Evolutionary conservation across 169 alveolate species (phyloP).

Genomic region (Cryptosporidium parvum): DNA sequence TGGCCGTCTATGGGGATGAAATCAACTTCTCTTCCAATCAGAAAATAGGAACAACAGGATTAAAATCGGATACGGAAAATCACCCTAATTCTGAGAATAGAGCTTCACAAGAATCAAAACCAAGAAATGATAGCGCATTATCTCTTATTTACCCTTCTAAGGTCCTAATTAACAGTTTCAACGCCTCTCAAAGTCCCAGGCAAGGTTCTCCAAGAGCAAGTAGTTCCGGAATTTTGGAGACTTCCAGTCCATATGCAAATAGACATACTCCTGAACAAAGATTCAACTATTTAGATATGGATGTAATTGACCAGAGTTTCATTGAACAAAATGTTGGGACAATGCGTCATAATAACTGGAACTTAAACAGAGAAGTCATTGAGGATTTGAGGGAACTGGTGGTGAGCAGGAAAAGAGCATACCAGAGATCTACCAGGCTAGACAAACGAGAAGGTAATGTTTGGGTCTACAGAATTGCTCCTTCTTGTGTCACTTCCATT

Average conservation of each 20-base stretch:
- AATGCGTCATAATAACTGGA: conserved; percentile 87
- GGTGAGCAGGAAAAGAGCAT: conserved; percentile 86
- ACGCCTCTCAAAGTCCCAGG: conserved; percentile 16
- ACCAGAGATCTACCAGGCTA: conserved; percentile 83
- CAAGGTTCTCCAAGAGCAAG: conserved; percentile 54
- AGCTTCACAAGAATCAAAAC: not conserved
- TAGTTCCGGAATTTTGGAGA: conserved; percentile 46
- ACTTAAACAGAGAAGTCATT: conserved; percentile 88
- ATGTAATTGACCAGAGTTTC: conserved; percentile 88
- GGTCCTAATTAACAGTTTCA: conserved; percentile 36
- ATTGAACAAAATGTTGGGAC: conserved; percentile 81
- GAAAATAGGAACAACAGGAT: not conserved
- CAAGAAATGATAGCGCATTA: conserved; percentile 44
- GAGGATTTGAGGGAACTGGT: conserved; percentile 90
- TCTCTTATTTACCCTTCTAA: conserved; percentile 67
- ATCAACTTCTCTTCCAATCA: not conserved
- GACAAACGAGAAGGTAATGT: conserved; percentile 90
- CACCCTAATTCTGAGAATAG: not conserved
- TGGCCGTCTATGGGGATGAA: not conserved
- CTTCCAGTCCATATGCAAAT: conserved; percentile 63
- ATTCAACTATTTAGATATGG: conserved; percentile 86
- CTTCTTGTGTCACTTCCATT: conserved; percentile 83
- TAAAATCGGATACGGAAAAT: not conserved
- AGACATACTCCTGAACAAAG: conserved; percentile 54
- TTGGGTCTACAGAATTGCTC: conserved; percentile 87